Base-by-base conservation (phyloP, 2,329 filamentous ascomycete species). In the Pseudogymnoascus sp. region DNA sequence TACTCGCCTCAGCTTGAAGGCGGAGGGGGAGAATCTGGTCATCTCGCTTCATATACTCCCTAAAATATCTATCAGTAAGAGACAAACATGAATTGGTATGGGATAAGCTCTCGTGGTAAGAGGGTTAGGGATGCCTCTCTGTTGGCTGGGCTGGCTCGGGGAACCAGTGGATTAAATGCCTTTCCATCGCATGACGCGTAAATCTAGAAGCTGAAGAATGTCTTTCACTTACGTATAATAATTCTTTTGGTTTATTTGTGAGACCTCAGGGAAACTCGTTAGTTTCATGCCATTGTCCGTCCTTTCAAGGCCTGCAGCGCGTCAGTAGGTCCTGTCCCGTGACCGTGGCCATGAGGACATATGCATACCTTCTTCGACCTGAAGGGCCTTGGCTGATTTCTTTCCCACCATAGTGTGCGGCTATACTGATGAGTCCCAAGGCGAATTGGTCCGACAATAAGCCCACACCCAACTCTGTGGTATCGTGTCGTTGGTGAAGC, bases 201-300 rank as follows among this genome's bases (percentile, higher is more conserved):
- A 62, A 63, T 62, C 39, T 45, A 16, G 63, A 63, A 40, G 23
- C 23, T 4, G n/a, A 16, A 64, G 29, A 29, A 64, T 10, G n/a
- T 21, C 34, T 31, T 61, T 23, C 14, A 79, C 86, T 66, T 82
- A 95, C 91, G 93, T 96, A 76, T 97, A 97, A 77, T 99, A 99
- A 76, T 99, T 99, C 80, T 99, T 99, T 76, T 99, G 95, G 75
- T 99, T 99, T 77, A 99, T 99, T 71, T 95, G 91, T 47, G 85
- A 83, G 64, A 96, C 87, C 73, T 95, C 89, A 8, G 95, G 93
- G 93, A 95, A 99, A 75, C 84, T 96, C 59, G 92, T 90, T 73
- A 95, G 85, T 73, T 93, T 95, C 88, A 99, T 93, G 78, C 93
- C 93, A 84, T 99, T 99, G 80, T 99, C 95, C 66, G 95, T 97